Evolutionary conservation across 805 yeast species (phyloP).

Genomic region (Yarrowia sp.): DNA sequence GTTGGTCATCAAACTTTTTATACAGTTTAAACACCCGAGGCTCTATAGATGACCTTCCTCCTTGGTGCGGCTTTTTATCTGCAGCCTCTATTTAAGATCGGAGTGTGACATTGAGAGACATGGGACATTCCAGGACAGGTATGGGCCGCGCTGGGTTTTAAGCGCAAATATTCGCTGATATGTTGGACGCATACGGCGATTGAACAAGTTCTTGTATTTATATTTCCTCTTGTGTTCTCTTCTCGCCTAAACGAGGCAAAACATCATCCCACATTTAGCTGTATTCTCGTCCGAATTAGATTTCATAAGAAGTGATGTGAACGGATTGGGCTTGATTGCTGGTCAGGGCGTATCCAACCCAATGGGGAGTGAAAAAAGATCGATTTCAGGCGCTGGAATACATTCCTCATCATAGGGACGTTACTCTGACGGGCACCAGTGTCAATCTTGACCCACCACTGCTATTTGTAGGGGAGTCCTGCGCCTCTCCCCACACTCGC

Average conservation of each 20-base stretch:
- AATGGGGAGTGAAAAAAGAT: background rate
- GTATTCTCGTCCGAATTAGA: background rate
- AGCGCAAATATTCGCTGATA: background rate
- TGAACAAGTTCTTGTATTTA: no score
- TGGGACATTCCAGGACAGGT: background rate
- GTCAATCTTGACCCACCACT: no score
- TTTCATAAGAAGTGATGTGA: background rate
- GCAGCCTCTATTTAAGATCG: background rate
- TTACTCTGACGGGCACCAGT: no score
- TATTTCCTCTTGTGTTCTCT: background rate
- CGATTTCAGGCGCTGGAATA: background rate
- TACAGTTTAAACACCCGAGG: background rate
- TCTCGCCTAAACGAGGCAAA: background rate
- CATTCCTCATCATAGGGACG: no score
- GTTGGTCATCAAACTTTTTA: no score
- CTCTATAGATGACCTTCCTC: background rate
- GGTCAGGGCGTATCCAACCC: background rate
- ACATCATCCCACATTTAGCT: background rate
- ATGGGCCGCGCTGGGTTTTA: background rate
- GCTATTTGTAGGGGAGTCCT: no score
- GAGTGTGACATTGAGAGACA: background rate
- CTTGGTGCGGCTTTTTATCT: background rate
- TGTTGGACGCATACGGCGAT: background rate
- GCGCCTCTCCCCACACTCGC: no score
- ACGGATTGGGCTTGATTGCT: background rate